phyloP scores from a whole-genome alignment of 306 rosid species.

The Cicer yamashitae region DNA sequence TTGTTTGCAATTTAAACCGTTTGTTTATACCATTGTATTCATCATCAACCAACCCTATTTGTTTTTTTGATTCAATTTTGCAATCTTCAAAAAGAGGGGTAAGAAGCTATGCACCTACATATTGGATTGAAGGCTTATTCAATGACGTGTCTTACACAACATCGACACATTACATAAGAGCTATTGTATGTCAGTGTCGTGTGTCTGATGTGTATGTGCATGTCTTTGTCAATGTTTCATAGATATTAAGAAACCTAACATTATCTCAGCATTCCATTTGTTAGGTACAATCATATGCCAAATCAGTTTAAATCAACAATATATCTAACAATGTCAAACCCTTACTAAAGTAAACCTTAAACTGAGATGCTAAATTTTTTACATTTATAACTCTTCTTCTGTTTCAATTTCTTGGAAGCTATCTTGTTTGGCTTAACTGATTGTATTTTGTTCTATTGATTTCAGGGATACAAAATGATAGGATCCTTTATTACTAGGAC shows the following conservation, averaged over 20 bases:
- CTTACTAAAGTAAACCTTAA: neutral
- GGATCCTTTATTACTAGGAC: slow-evolving; percentile 84
- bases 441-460: slow-evolving; percentile 38
- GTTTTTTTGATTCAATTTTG: slow-evolving; percentile 24
- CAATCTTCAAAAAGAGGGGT: neutral
- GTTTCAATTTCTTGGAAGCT: slow-evolving; percentile 32
- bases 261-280: slow-evolving; percentile 3
- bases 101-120: neutral
- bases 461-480: slow-evolving; percentile 73
- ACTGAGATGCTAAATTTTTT: neutral
- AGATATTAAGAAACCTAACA: neutral
- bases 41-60: neutral
- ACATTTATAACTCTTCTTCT: neutral
- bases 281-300: neutral
- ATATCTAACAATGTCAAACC: neutral
- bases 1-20: neutral
- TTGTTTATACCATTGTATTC: neutral
- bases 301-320: neutral
- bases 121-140: no score
- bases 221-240: no score
- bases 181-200: no score
- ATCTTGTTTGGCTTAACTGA: slow-evolving; percentile 35
- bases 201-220: no score
- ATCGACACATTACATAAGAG: no score
- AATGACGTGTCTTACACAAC: no score